Percentiles rank a stretch among this genome's conserved stretches.
phyloP scores from a whole-genome alignment of 306 rosid genomes.

The Luffa acutangula region DNA sequence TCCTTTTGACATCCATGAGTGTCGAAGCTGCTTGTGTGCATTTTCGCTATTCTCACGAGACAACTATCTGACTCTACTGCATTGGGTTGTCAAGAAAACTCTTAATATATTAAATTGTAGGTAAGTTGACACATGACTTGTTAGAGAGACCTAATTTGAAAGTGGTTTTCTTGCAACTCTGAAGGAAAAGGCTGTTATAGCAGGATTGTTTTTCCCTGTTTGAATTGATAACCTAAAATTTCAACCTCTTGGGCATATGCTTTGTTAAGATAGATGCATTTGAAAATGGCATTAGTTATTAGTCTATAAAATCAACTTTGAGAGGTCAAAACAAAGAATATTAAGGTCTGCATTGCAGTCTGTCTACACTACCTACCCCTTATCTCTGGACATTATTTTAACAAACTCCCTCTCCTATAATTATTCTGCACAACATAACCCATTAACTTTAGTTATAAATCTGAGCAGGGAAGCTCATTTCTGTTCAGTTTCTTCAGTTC shows the following conservation, averaged over 20 bases:
- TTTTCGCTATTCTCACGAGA: not conserved
- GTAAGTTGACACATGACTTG: not conserved
- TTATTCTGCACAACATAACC: not conserved
- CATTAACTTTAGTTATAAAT: not conserved
- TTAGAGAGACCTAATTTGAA: not conserved
- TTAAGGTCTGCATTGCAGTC: not conserved
- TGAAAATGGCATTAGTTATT: not conserved
- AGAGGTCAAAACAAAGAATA: not conserved
- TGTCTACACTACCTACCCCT: not conserved
- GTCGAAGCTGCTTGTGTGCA: not conserved
- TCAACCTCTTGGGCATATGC: not conserved
- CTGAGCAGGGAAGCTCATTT: not conserved
- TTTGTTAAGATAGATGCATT: not conserved
- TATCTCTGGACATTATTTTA: not conserved
- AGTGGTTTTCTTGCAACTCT: not conserved
- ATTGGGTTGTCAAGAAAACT: too few relatives aligned
- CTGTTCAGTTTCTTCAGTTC: not conserved
- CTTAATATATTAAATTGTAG: not conserved
- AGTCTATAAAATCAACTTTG: not conserved
- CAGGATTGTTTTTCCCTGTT: not conserved
- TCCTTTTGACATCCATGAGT: not conserved
- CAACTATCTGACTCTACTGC: not conserved
- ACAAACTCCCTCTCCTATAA: not conserved
- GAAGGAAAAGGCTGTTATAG: not conserved
- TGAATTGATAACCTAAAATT: not conserved